phyloP scores from a whole-genome alignment of 2,329 filamentous ascomycete genomes.

The Sclerotinia subarctica region DNA sequence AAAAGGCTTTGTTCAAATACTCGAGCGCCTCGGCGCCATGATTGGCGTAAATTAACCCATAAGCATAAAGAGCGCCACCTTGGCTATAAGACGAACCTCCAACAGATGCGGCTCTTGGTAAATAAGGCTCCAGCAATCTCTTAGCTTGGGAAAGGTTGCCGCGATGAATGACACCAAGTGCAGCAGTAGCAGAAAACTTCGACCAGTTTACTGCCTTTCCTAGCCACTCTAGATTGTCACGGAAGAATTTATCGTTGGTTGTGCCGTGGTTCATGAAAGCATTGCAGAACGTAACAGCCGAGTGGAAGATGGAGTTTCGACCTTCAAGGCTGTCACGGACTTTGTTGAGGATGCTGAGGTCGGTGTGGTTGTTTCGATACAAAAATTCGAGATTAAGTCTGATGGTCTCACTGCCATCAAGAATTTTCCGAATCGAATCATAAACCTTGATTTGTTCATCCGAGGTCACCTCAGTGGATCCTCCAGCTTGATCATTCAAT shows the following conservation, averaged over 20 bases:
- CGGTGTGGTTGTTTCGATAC: slow-evolving; percentile 91
- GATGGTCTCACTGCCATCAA: slow-evolving; percentile 90
- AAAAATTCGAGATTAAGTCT: slow-evolving; percentile 94
- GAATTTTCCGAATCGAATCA: slow-evolving; percentile 62
- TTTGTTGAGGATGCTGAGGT: slow-evolving; percentile 90
- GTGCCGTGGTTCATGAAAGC: slow-evolving; percentile 99
- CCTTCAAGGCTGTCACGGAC: slow-evolving; percentile 93
- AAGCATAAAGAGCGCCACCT: slow-evolving; percentile 91
- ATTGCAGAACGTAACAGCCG: slow-evolving; percentile 93
- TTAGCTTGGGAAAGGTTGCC: slow-evolving; percentile 91
- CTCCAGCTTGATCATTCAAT: slow-evolving; percentile 43
- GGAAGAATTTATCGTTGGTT: slow-evolving; percentile 97
- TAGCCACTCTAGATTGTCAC: slow-evolving; percentile 95
- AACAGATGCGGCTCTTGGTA: slow-evolving; percentile 73
- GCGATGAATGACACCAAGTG: slow-evolving; percentile 91
- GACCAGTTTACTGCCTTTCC: slow-evolving; percentile 99
- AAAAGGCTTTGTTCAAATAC: slow-evolving; percentile 74
- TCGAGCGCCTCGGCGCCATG: slow-evolving; percentile 87
- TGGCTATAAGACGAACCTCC: slow-evolving; percentile 92
- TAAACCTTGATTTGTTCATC: slow-evolving; percentile 56
- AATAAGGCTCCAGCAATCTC: slow-evolving; percentile 90
- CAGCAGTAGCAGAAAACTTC: slow-evolving; percentile 96
- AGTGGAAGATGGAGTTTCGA: slow-evolving; percentile 97
- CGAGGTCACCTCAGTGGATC: slow-evolving; percentile 39
- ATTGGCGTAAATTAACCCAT: slow-evolving; percentile 95